A percentile compares a stretch with the other conserved stretches of the same genome.
phyloP scores from a whole-genome alignment of 352 stramenopile genomes.

The Pythium folliculosum region DNA sequence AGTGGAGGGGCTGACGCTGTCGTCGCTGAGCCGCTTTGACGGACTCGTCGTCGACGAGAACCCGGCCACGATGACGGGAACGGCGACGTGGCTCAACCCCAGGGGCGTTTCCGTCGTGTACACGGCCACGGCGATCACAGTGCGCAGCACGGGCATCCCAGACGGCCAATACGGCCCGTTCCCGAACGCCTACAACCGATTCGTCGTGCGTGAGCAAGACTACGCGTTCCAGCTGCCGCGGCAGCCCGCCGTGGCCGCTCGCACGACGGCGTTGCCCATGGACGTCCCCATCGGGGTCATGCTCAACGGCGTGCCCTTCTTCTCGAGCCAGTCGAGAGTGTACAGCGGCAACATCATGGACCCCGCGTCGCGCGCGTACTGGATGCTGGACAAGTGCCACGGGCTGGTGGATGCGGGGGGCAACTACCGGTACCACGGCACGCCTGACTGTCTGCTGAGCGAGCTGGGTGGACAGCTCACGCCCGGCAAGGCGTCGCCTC shows the following conservation, averaged over 20 bases:
- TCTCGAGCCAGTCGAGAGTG: conserved; percentile 35
- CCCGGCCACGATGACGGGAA: conserved; percentile 20
- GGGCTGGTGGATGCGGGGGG: conserved; percentile 59
- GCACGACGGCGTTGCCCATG: conserved; percentile 33
- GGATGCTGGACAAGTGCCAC: conserved; percentile 72
- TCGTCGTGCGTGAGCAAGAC: conserved; percentile 49
- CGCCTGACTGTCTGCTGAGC: conserved; percentile 61
- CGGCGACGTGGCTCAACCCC: conserved; percentile 58
- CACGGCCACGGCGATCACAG: conserved; percentile 51
- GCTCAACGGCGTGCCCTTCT: conserved; percentile 76
- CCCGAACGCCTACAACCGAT: conserved; percentile 63
- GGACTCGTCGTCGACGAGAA: conserved; percentile 60
- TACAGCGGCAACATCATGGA: conserved; percentile 55
- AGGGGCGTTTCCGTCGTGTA: conserved; percentile 47
- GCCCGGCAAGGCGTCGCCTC: conserved; percentile 38
- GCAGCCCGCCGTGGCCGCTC: conserved; percentile 32
- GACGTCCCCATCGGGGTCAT: conserved; percentile 66
- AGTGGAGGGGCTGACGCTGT: conserved; percentile 51
- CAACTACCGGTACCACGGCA: conserved; percentile 75
- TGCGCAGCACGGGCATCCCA: conserved; percentile 62
- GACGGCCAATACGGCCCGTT: conserved; percentile 56
- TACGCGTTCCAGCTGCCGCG: conserved; percentile 69
- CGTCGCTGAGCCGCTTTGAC: conserved; percentile 48
- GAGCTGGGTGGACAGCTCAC: conserved; percentile 38
- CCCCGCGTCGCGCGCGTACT: conserved; percentile 36